phyloP scores from a whole-genome alignment of 1,139 yeast species.

The Hemisphaericaspora subhashii region DNA sequence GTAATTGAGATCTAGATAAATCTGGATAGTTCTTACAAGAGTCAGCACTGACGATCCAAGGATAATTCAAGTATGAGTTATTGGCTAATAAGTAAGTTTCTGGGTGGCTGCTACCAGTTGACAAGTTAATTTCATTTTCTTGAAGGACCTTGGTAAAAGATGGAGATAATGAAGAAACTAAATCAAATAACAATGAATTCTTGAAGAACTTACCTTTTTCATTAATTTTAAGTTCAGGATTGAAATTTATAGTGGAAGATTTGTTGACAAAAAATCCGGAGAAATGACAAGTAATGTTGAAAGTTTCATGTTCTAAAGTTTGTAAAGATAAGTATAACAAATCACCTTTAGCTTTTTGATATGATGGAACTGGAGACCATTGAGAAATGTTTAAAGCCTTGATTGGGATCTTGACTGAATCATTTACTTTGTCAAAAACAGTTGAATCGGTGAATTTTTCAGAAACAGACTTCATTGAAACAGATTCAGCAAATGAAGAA shows the following conservation, averaged over 20 bases:
- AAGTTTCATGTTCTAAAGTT: slow-evolving; percentile 79
- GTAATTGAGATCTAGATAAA: slow-evolving; percentile 60
- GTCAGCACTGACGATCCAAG: slow-evolving; percentile 65
- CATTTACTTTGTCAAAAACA: slow-evolving; percentile 22
- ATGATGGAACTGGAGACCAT: slow-evolving; percentile 86
- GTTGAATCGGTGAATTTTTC: slow-evolving; percentile 12
- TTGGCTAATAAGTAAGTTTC: slow-evolving; percentile 63
- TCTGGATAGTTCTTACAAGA: slow-evolving; percentile 47
- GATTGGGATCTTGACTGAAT: slow-evolving; percentile 40
- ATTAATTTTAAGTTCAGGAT: slow-evolving; percentile 54
- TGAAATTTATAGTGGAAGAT: slow-evolving; percentile 67
- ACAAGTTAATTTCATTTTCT: slow-evolving; percentile 42
- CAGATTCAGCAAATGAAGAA: slow-evolving; percentile 17
- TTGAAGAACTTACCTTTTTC: slow-evolving; percentile 37
- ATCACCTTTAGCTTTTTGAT: slow-evolving; percentile 68
- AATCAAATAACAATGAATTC: slow-evolving; percentile 50
- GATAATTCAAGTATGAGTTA: slow-evolving; percentile 59
- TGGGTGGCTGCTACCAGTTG: slow-evolving; percentile 48
- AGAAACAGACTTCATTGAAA: slow-evolving; percentile 11
- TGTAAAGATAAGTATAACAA: slow-evolving; percentile 71
- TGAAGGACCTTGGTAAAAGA: slow-evolving; percentile 41
- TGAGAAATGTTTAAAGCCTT: slow-evolving; percentile 65
- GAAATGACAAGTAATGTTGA: slow-evolving; percentile 74
- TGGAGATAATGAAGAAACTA: slow-evolving; percentile 59
- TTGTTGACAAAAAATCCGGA: slow-evolving; percentile 79